Base-by-base conservation (phyloP, 768 basidiomycete genomes). In the Lactifluus volemus region DNA sequence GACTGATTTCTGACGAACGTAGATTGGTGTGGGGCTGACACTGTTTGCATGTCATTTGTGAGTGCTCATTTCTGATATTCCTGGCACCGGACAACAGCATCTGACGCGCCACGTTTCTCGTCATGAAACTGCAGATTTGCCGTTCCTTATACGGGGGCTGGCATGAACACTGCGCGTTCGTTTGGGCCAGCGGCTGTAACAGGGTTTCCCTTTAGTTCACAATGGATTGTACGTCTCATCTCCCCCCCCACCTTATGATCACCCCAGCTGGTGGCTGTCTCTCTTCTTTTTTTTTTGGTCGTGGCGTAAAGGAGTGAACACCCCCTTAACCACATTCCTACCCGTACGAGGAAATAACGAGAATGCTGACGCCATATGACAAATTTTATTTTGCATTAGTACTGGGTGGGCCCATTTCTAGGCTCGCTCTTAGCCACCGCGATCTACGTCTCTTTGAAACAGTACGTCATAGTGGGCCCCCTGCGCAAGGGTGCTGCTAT, bases 401-500 rank as follows among this genome's bases (percentile, higher is more conserved):
- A 86, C 67, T 86, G 85, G 86, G 72, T 87, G 9, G 87, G 88
- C 42, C 86, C 86, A 0, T 79, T 79, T 56, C 74, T 89, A 21
- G 87, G 88, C 34, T 78, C 84, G 5, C 68, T 89, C 10, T 75
- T 89, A 9, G 84, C 74, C 36, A 75, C 80, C 15, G 76, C 67
- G 6, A 77, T 88, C 66, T 90, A 87, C 68, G 68, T 76, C 38
- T 63, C 78, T 19, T 76, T 88, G 60, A 87, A 87, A 68, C 73
- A 67, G 78, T 79, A 63, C 64, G 75, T 73, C 29, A 42, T 29
- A 25, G 44, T 30, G n/a, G 50, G 25, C 12, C 55, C 38, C 6
- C 49, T 30, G 38, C 17, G 32, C n/a, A 19, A 45, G 21, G 45
- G 44, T 1, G 34, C 7, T 2, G 1, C 29, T 34, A 5, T 21